A percentile compares a stretch with the other conserved stretches of the same genome.
Conservation (phyloP, 1,139 yeast species). For the Taphrina pruni region DNA sequence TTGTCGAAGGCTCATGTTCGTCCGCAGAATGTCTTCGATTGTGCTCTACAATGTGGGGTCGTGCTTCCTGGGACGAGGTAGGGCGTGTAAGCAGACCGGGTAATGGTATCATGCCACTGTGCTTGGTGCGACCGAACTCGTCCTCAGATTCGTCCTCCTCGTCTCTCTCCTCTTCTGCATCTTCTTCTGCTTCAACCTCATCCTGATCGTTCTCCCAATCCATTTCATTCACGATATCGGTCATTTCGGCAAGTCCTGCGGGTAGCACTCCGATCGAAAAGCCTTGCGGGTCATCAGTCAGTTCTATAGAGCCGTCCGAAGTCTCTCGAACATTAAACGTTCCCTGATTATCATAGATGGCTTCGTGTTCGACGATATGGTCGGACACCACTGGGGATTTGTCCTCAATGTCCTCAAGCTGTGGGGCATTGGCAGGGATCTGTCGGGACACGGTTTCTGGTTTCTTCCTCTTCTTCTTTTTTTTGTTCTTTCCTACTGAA, state of each 20-base stretch:
- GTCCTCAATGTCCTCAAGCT: not conserved
- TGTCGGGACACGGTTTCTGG: not conserved
- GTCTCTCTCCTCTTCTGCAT: constrained; percentile 2
- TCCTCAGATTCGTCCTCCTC: constrained; percentile 35
- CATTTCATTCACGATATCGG: constrained; percentile 18
- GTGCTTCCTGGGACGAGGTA: constrained; percentile 22
- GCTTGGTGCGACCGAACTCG: constrained; percentile 26
- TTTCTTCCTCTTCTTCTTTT: constrained; percentile 18
- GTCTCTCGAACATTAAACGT: constrained; percentile 11
- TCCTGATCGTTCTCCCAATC: constrained; percentile 20
- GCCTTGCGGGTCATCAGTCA: constrained; percentile 23
- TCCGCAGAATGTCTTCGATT: constrained; percentile 20
- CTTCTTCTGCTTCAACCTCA: not conserved
- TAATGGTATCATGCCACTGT: constrained; percentile 25
- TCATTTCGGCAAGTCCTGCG: constrained; percentile 25
- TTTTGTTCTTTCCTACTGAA: not conserved
- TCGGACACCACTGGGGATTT: not conserved
- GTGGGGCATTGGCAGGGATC: not conserved
- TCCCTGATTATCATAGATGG: not conserved
- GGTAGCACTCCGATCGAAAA: constrained; percentile 17
- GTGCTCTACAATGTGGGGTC: constrained; percentile 18
- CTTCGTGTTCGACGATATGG: constrained; percentile 8
- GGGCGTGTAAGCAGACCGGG: constrained; percentile 21
- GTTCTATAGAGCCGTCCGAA: constrained; percentile 10
- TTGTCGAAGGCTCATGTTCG: not conserved